Evolutionary conservation across 768 basidiomycete species (phyloP).

Genomic region (Leucocoprinus sp.): DNA sequence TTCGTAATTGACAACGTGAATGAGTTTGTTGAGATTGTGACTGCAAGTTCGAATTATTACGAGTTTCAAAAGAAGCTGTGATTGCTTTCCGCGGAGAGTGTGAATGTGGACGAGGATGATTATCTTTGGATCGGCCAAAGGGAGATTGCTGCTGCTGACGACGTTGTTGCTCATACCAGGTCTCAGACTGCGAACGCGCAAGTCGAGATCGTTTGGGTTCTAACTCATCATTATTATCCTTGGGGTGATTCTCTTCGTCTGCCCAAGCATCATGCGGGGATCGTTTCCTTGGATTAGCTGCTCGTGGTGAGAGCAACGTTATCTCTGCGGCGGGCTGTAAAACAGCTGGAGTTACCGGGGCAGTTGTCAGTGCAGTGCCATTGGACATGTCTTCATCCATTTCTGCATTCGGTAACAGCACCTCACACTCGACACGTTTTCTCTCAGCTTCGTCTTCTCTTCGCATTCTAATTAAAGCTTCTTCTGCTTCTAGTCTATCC

Average conservation of each 20-base stretch:
- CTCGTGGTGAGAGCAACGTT: background rate
- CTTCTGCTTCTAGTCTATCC: slow-evolving; percentile 13
- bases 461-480: slow-evolving; percentile 12
- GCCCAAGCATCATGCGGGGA: slow-evolving; percentile 12
- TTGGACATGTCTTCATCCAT: slow-evolving; percentile 3
- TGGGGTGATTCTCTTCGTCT: slow-evolving; percentile 1
- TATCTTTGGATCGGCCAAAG: too few species aligned
- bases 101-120: too few species aligned
- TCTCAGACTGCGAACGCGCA: slow-evolving; percentile 9
- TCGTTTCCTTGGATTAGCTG: slow-evolving; percentile 2
- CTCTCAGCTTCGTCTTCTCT: slow-evolving; percentile 11
- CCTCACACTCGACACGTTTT: slow-evolving; percentile 3
- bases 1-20: background rate
- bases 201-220: slow-evolving; percentile 8
- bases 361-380: background rate
- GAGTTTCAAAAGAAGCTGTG: background rate
- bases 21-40: background rate
- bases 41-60: background rate
- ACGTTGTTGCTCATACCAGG: slow-evolving; percentile 5
- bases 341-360: background rate
- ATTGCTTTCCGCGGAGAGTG: background rate
- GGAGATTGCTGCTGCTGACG: slow-evolving; percentile 1
- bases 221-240: background rate
- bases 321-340: background rate
- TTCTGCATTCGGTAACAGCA: background rate